A percentile compares a stretch with the other conserved stretches of the same genome.
Conservation (phyloP, 345 rosid species). For the thale cress (Arabidopsis thaliana) region TAIR10.1 NC_003075.7:9602501-9603000, state of each 20-base stretch:
- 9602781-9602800: constrained; percentile 2
- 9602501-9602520: constrained; percentile 82
- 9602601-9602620: constrained; percentile 78
- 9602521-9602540: constrained; percentile 84
- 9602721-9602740: constrained; percentile 48
- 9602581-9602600: constrained; percentile 92
- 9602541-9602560: constrained; percentile 80
- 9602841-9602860: constrained; percentile 26
- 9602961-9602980: neutral
- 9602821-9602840: constrained; percentile 12
- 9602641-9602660: constrained; percentile 95
- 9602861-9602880: constrained; percentile 3
- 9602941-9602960: neutral
- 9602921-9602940: constrained; percentile 16
- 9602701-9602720: constrained; percentile 41
- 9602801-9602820: constrained; percentile 12
- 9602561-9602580: constrained; percentile 89
- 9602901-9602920: constrained; percentile 23
- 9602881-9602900: neutral
- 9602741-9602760: neutral
- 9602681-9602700: constrained; percentile 59
- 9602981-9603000: neutral
- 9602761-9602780: neutral
- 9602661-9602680: constrained; percentile 84
- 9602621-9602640: constrained; percentile 76